Evolutionary conservation across 2,329 filamentous ascomycete species (phyloP), one percentile per base, ranked within the genome.

Genomic region (Cylindrodendrum hubeiense): DNA sequence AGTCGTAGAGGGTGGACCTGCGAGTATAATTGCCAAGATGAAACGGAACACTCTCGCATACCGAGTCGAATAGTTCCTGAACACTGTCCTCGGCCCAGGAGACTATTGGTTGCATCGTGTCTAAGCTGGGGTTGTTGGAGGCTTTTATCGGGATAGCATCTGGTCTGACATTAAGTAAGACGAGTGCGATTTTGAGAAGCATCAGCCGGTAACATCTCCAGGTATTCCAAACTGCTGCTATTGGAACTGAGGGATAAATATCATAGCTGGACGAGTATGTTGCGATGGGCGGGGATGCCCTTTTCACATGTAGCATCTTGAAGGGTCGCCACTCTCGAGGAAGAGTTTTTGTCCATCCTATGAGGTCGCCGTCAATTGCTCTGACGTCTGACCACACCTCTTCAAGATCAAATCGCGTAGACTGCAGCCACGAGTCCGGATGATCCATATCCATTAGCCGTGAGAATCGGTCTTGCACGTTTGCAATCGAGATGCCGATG

Each of bases 151-250:
- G 17, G 15, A 53, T 28, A 21, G 44, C 21, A 12, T 60, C 39
- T 22, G 60, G 44, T 2, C 43, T 33, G 2, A 44, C n/a, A 39
- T 64, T 21, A 4, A 60, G 30, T 12, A 67, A 53, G 3, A 59
- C 24, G 17, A 65, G 53, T 12, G 43, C 44, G 24, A 65, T 67
- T 13, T 57, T 50, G 19, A 65, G 43, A 2, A 67, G 34, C 10
- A 60, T 55, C 4, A 67, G 52, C 8, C 61, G 56, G 28, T 61
- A 67, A 9, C 60, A 56, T 22, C 65, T 59, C 65, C 65, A 67
- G 15, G 46, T 60, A n/a, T 67, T 65, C 61, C 61, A 67, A 10
- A 60, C 47, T 4, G 51, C 30, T 26, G 56, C 60, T 3, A 67
- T 50, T 21, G 60, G 52, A 21, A 67, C 52, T 2, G 65, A 65